phyloP scores from a whole-genome alignment of 768 basidiomycete genomes.

The Lentinus brumalis region DNA sequence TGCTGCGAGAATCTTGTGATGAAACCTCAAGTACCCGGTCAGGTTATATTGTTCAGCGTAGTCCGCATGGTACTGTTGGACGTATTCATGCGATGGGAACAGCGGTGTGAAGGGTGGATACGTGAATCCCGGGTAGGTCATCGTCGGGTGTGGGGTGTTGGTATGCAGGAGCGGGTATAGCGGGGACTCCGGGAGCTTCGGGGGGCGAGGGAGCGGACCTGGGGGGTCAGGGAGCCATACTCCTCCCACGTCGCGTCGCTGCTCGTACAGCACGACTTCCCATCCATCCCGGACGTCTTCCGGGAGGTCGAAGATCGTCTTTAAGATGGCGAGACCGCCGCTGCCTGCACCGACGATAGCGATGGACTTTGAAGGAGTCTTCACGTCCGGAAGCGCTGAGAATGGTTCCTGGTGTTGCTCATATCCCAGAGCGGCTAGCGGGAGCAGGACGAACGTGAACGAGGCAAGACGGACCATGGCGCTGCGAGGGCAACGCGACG shows the following conservation, averaged over 20 bases:
- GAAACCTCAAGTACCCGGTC: slow-evolving; percentile 40
- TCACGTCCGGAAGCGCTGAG: background rate
- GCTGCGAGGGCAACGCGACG: no score
- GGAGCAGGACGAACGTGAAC: background rate
- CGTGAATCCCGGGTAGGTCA: slow-evolving; percentile 59
- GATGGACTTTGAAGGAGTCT: slow-evolving; percentile 43
- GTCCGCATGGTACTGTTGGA: slow-evolving; percentile 49
- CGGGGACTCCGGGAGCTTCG: slow-evolving; percentile 53
- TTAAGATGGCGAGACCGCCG: slow-evolving; percentile 55
- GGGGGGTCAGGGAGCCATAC: slow-evolving; percentile 49
- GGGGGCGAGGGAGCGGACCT: slow-evolving; percentile 38
- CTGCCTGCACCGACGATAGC: slow-evolving; percentile 62
- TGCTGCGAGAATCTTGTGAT: slow-evolving; percentile 44
- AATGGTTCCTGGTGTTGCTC: background rate
- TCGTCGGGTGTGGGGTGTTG: slow-evolving; percentile 57
- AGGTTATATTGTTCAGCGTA: slow-evolving; percentile 45
- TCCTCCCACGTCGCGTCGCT: slow-evolving; percentile 54
- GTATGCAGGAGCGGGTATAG: slow-evolving; percentile 55
- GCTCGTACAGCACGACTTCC: slow-evolving; percentile 56
- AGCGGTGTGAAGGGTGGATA: slow-evolving; percentile 53
- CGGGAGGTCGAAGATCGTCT: slow-evolving; percentile 49
- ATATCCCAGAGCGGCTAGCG: background rate
- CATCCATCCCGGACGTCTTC: slow-evolving; percentile 38
- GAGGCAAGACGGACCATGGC: background rate
- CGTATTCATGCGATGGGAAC: slow-evolving; percentile 48